These are phyloP conservation scores for Viridothelium virens DNA, from an alignment of 495 filamentous ascomycete genomes.

Conservation along the genomic window DNA sequence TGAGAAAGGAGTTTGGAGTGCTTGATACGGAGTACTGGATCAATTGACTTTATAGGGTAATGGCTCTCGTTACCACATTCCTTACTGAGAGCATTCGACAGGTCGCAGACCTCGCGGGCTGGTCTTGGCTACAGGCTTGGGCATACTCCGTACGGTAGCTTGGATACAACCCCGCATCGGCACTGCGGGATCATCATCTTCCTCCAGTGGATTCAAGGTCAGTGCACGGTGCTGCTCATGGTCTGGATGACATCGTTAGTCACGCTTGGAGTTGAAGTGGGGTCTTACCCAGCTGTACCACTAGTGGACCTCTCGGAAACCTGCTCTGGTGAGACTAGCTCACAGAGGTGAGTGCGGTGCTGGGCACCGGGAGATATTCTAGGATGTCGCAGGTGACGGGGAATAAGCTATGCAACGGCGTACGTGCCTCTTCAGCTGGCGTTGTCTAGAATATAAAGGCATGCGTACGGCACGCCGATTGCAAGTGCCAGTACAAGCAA, in stretches of 20 bases:
- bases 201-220: background rate
- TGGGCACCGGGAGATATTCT: background rate
- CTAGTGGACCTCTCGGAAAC: too few relatives aligned
- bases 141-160: background rate
- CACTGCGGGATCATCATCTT: background rate
- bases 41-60: too few relatives aligned
- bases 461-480: background rate
- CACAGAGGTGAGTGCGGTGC: background rate
- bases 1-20: too few relatives aligned
- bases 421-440: too few relatives aligned
- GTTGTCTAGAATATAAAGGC: background rate
- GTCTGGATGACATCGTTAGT: conserved; percentile 5
- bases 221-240: background rate
- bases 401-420: too few relatives aligned
- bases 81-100: background rate
- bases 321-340: background rate
- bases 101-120: background rate
- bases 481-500: background rate
- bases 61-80: too few relatives aligned
- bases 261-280: background rate
- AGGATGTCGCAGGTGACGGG: background rate
- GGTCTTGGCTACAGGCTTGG: background rate
- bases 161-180: conserved; percentile 1
- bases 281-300: background rate
- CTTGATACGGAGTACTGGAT: too few relatives aligned